Conservation (phyloP, 495 filamentous ascomycete species). For the Talaromyces thailandensis region DNA sequence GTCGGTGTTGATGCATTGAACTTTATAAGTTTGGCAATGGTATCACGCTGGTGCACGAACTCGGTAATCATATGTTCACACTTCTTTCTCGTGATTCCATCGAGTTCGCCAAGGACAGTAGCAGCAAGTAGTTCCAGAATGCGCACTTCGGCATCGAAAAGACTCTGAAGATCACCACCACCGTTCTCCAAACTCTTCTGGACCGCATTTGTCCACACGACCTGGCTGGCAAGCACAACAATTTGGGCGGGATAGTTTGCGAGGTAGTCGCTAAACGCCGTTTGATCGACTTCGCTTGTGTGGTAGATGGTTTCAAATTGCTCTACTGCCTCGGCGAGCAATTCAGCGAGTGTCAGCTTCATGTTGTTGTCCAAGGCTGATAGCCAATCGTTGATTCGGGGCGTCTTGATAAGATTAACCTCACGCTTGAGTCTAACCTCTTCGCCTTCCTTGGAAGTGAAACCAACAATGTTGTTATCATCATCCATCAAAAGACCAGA, state of each 20-base stretch:
- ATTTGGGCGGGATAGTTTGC: slow-evolving; percentile 82
- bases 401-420: slow-evolving; percentile 85
- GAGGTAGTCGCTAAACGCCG: slow-evolving; percentile 67
- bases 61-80: slow-evolving; percentile 99
- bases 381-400: slow-evolving; percentile 97
- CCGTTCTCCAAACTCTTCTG: slow-evolving; percentile 63
- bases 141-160: slow-evolving; percentile 69
- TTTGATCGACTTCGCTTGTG: slow-evolving; percentile 53
- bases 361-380: slow-evolving; percentile 83
- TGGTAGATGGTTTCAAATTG: slow-evolving; percentile 61
- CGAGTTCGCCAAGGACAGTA: slow-evolving; percentile 85
- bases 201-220: slow-evolving; percentile 82
- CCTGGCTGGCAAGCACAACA: slow-evolving; percentile 91
- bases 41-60: slow-evolving; percentile 93
- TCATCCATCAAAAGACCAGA: slow-evolving; percentile 87
- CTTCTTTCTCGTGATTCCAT: slow-evolving; percentile 81
- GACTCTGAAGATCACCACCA: slow-evolving; percentile 51
- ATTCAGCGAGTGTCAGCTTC: slow-evolving; percentile 86
- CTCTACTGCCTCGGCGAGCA: slow-evolving; percentile 76
- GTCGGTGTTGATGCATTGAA: slow-evolving; percentile 65
- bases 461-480: slow-evolving; percentile 76
- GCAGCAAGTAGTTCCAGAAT: slow-evolving; percentile 75
- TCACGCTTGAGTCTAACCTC: slow-evolving; percentile 77
- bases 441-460: slow-evolving; percentile 94
- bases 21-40: slow-evolving; percentile 72